A percentile compares a stretch with the other conserved stretches of the same genome.
Evolutionary conservation across 202 grass and related monocot species (phyloP).

Genomic region (Setaria viridis): DNA sequence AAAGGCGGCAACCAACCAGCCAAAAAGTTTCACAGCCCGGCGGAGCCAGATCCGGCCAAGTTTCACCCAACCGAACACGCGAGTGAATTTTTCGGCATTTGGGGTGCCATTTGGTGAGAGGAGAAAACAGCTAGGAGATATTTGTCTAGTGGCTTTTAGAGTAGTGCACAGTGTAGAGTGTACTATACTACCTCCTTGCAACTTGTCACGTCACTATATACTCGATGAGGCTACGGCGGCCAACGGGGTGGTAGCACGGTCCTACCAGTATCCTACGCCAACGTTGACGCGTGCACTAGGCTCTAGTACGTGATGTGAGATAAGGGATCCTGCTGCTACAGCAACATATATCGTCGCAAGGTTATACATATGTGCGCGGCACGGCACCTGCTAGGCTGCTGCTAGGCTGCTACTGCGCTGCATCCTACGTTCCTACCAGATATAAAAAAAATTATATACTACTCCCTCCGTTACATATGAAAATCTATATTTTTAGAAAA

Average conservation of each 20-base stretch:
- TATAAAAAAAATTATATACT: no score
- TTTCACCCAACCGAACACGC: neutral
- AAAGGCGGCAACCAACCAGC: neutral
- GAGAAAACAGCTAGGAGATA: neutral
- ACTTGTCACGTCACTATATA: neutral
- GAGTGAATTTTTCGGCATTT: neutral
- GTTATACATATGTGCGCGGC: no score
- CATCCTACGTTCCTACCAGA: neutral
- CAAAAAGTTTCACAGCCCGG: neutral
- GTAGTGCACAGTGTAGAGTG: neutral
- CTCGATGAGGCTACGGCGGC: neutral
- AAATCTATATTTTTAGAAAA: no score
- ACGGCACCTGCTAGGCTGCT: neutral
- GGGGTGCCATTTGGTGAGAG: neutral
- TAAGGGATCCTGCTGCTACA: neutral
- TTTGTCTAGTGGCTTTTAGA: neutral
- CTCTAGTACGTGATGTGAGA: neutral
- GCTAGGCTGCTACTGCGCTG: no score
- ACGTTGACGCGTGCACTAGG: neutral
- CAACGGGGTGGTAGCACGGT: neutral
- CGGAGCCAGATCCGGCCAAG: neutral
- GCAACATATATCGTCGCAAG: neutral
- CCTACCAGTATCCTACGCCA: slow-evolving; percentile 8
- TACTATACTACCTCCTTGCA: neutral
- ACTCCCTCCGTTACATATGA: no score